Percentiles rank a stretch among this genome's conserved stretches.
These are phyloP conservation scores for Euphorbia peplus DNA, from an alignment of 345 rosid species.

Conservation along the genomic window DNA sequence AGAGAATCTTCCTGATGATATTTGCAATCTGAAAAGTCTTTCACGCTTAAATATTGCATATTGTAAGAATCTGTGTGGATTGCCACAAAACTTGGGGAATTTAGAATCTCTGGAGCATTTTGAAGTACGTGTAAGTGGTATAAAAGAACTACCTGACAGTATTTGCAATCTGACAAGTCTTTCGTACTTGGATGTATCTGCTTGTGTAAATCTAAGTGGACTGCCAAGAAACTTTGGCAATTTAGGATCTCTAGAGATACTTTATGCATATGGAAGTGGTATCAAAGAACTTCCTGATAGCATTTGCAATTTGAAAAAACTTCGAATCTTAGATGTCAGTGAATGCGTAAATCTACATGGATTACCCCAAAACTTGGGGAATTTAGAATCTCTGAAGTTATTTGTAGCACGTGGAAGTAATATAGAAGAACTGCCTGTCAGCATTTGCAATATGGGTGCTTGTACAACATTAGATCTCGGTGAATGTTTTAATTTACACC, in stretches of 20 bases:
- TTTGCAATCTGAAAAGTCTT: constrained; percentile 1
- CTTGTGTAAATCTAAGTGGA: not conserved
- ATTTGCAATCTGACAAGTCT: not conserved
- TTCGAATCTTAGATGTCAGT: not conserved
- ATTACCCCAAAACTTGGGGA: not conserved
- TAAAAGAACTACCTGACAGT: not conserved
- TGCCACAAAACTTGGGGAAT: not conserved
- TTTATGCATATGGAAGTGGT: not conserved
- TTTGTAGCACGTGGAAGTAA: not conserved
- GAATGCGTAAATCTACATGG: not conserved
- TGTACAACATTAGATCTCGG: not conserved
- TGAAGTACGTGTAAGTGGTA: not conserved
- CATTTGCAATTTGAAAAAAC: not conserved
- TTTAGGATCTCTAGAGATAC: not conserved
- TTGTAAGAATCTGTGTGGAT: not conserved
- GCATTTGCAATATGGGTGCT: not conserved
- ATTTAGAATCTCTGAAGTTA: not conserved
- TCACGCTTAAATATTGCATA: not conserved
- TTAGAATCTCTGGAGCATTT: not conserved
- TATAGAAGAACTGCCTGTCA: not conserved
- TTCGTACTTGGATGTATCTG: not conserved
- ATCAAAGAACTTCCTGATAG: not conserved
- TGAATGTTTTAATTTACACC: not conserved
- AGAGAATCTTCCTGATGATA: not conserved
- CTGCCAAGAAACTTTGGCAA: not conserved